phyloP scores from a whole-genome alignment of 352 stramenopile species.

The Phytophthora chlamydospora region DNA sequence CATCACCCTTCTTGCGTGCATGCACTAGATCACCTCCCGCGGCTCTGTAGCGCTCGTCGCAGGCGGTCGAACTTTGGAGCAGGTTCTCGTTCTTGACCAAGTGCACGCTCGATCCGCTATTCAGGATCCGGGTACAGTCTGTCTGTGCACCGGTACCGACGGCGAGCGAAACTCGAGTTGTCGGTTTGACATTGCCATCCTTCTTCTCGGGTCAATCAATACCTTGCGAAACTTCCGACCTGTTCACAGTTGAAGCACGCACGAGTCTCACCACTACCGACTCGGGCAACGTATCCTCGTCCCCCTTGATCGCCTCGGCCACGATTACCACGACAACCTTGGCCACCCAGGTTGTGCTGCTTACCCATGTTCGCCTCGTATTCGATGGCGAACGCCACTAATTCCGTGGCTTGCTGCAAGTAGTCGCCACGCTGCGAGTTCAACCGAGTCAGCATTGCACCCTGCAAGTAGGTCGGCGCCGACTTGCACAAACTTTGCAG shows the following conservation, averaged over 20 bases:
- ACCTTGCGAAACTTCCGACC: background rate
- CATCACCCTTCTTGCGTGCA: too few species aligned
- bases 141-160: too few species aligned
- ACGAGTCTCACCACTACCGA: background rate
- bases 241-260: background rate
- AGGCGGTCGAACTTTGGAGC: too few species aligned
- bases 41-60: too few species aligned
- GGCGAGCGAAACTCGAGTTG: background rate
- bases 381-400: constrained; percentile 4
- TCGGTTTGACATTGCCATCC: background rate
- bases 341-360: background rate
- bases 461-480: background rate
- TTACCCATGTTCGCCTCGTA: constrained; percentile 7
- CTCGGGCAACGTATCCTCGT: background rate
- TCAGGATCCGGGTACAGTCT: too few species aligned
- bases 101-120: too few species aligned
- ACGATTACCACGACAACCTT: background rate
- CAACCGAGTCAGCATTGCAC: constrained; percentile 7
- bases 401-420: constrained; percentile 4
- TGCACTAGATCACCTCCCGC: too few species aligned
- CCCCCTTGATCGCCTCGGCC: constrained; percentile 1
- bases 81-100: too few species aligned
- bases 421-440: constrained; percentile 4
- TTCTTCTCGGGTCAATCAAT: background rate
- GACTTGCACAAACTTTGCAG: constrained; percentile 11